A percentile compares a stretch with the other conserved stretches of the same genome.
These are phyloP conservation scores for Fusarium tjaetaba DNA, from an alignment of 2,329 filamentous ascomycete genomes.

Conservation along the genomic window DNA sequence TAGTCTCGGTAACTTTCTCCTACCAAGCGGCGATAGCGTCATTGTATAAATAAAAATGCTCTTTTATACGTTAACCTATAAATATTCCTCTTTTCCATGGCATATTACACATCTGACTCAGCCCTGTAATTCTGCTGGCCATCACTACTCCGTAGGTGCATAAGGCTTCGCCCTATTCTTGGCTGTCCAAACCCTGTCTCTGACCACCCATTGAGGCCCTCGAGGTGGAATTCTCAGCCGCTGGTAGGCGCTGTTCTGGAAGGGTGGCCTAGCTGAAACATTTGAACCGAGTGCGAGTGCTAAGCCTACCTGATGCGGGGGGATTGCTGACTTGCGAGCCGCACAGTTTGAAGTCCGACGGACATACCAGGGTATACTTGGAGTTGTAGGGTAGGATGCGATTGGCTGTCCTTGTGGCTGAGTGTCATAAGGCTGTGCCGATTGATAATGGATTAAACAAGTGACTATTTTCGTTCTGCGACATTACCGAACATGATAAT, in stretches of 20 bases:
- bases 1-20: neutral
- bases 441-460: neutral
- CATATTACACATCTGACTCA: neutral
- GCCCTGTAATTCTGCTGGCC: neutral
- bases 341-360: neutral
- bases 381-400: neutral
- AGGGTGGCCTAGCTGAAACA: neutral
- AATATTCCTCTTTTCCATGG: neutral
- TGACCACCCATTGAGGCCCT: neutral
- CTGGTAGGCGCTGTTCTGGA: neutral
- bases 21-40: fast-evolving
- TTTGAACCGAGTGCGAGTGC: neutral
- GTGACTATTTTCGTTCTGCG: neutral
- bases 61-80: neutral
- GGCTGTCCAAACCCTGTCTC: neutral
- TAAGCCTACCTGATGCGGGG: neutral
- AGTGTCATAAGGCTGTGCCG: neutral
- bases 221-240: neutral
- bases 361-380: neutral
- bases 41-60: fast-evolving
- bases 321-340: neutral
- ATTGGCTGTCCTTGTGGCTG: neutral
- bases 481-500: fast-evolving
- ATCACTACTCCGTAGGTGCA: neutral
- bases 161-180: neutral